Evolutionary conservation across 2,329 filamentous ascomycete species (phyloP).

Genomic region (Elsinoe batatas): DNA sequence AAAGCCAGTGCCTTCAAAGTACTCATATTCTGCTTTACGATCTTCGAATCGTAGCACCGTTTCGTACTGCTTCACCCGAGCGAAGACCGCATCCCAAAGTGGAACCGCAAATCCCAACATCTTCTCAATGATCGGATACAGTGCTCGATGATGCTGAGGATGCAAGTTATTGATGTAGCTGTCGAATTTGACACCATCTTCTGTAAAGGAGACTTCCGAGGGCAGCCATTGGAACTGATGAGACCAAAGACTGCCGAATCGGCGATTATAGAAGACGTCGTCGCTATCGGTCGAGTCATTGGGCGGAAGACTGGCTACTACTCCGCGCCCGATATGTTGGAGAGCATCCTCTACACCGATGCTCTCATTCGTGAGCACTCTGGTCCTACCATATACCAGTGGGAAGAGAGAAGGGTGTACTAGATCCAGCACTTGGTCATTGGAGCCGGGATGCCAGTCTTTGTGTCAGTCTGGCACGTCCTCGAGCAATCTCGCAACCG

Average conservation of each 20-base stretch:
- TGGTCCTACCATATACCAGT: constrained; percentile 43
- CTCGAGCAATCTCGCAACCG: constrained; percentile 39
- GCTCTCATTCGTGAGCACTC: constrained; percentile 28
- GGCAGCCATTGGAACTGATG: constrained; percentile 24
- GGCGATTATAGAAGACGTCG: not conserved
- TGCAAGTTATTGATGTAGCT: constrained; percentile 28
- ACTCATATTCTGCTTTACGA: constrained; percentile 2
- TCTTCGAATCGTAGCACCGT: not conserved
- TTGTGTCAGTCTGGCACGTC: constrained; percentile 39
- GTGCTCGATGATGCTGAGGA: constrained; percentile 16
- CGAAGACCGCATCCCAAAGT: constrained; percentile 22
- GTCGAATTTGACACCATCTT: constrained; percentile 17
- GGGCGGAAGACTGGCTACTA: constrained; percentile 14
- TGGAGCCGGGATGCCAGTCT: constrained; percentile 54
- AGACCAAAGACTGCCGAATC: constrained; percentile 17
- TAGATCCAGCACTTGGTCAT: constrained; percentile 49
- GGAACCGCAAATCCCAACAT: constrained; percentile 21
- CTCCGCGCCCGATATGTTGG: constrained; percentile 22
- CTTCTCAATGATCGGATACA: constrained; percentile 22
- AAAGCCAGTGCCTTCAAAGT: not conserved
- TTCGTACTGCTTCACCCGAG: not conserved
- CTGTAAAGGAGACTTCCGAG: constrained; percentile 20
- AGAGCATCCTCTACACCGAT: constrained; percentile 26
- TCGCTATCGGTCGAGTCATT: constrained; percentile 12
- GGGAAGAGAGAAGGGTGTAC: constrained; percentile 57